Base-by-base conservation (phyloP, 2,329 filamentous ascomycete genomes). In the Cercospora canescens region DNA sequence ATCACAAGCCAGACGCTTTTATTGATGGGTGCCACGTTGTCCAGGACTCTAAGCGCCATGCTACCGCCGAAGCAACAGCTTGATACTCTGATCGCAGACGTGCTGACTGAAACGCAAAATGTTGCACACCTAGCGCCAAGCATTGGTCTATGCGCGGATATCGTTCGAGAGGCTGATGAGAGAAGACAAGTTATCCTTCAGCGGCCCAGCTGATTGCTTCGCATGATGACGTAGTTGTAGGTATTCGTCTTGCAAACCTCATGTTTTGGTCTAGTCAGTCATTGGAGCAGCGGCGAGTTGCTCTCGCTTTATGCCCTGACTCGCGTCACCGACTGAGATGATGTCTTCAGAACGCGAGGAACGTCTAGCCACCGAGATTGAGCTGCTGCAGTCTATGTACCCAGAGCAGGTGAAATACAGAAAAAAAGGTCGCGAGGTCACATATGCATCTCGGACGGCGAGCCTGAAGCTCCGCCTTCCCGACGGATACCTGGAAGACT, bases 11-110 rank as follows among this genome's bases (percentile, higher is more conserved):
- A 95, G 78, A 91, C 90, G 1, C 82, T 95, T 16, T 83, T 95
- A 50, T 87, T 95, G 35, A 94, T 95, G 91, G 92, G 91, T 6
- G 91, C 91, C 16, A 93, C 90, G 16, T 91, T 94, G 88, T 93
- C 89, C 8, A 88, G 89, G 1, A 89, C 89, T 5, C 85, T 94
- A 3, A 88, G 87, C 26, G 85, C 82, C 58, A 88, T 94, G 45
- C 82, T 94, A 32, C 83, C 85, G 8, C 81, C 85, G 1, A 80
- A 76, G 68, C 71, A 77, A 60, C 80, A 88, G 37, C 86, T 94
- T 71, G 90, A 94, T 77, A 84, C 87, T 64, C 92, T 94, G 72
- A 92, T 94, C 78, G 88, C 88, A 73, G 88, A 91, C 64, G 91
- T 94, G 55, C 87, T 94, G 54, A 82, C 87, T 66, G 92, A 94